phyloP scores from a whole-genome alignment of 2,329 filamentous ascomycete genomes.

The Fusarium oxysporum region DNA sequence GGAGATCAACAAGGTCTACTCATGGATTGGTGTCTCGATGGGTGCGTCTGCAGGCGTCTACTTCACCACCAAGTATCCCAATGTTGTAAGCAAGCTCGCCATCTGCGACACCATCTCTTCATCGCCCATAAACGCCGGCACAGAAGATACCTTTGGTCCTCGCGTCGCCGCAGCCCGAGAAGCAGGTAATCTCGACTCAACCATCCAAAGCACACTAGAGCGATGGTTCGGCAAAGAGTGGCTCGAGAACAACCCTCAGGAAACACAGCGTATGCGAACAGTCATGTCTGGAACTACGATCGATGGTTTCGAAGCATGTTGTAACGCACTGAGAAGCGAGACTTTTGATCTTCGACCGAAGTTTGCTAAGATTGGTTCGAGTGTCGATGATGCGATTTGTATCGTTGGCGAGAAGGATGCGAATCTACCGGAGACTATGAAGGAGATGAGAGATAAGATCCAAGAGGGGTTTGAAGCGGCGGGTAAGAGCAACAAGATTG shows the following conservation, averaged over 20 bases:
- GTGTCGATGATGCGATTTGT: conserved; percentile 52
- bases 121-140: conserved; percentile 53
- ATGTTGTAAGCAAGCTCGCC: conserved; percentile 52
- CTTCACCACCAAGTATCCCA: conserved; percentile 54
- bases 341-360: conserved; percentile 55
- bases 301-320: conserved; percentile 57
- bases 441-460: conserved; percentile 51
- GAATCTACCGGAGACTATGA: conserved; percentile 55
- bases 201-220: conserved; percentile 50
- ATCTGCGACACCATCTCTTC: conserved; percentile 56
- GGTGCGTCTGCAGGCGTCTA: conserved; percentile 55
- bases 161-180: conserved; percentile 51
- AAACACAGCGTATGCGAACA: conserved; percentile 50
- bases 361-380: conserved; percentile 47
- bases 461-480: conserved; percentile 47
- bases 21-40: conserved; percentile 61
- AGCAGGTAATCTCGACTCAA: conserved; percentile 48
- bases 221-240: conserved; percentile 57
- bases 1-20: conserved; percentile 48
- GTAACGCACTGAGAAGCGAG: conserved; percentile 51
- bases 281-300: conserved; percentile 54
- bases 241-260: conserved; percentile 50
- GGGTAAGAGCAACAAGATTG: conserved; percentile 44
- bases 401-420: conserved; percentile 57
- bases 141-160: conserved; percentile 51